Percentiles rank a stretch among this genome's conserved stretches.
Evolutionary conservation across 176 grass and related monocot species (phyloP).

Genomic region (Chloris gayana): DNA sequence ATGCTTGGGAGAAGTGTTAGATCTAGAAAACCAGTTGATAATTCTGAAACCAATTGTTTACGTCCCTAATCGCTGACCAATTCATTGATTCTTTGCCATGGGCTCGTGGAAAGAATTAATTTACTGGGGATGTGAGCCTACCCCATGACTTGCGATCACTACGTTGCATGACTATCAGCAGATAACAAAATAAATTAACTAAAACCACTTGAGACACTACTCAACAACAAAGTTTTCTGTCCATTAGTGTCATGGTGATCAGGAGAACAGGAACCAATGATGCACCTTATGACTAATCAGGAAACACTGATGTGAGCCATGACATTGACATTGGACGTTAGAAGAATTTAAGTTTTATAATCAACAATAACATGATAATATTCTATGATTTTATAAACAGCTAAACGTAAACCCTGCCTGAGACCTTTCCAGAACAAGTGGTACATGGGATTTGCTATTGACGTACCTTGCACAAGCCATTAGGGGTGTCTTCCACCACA

Average conservation of each 20-base stretch:
- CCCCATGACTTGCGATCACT: conserved; percentile 43
- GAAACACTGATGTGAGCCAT: not conserved
- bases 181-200: conserved; percentile 37
- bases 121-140: conserved; percentile 47
- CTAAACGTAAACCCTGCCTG: not conserved
- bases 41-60: conserved; percentile 37
- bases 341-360: not conserved
- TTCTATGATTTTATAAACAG: not conserved
- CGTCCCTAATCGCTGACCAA: conserved; percentile 37
- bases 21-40: conserved; percentile 55
- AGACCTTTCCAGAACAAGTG: conserved; percentile 1
- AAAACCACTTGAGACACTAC: conserved; percentile 13
- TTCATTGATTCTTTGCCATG: conserved; percentile 43
- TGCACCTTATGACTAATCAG: conserved; percentile 12
- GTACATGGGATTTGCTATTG: not conserved
- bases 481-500: conserved; percentile 70
- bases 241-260: conserved; percentile 24
- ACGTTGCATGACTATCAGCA: conserved; percentile 40
- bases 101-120: conserved; percentile 44
- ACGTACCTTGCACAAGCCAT: conserved; percentile 85
- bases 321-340: not conserved
- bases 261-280: conserved; percentile 35
- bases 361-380: not conserved
- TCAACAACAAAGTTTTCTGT: conserved; percentile 21
- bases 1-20: conserved; percentile 53